Conservation (phyloP, 768 basidiomycete species). For the Roridomyces roridus region DNA sequence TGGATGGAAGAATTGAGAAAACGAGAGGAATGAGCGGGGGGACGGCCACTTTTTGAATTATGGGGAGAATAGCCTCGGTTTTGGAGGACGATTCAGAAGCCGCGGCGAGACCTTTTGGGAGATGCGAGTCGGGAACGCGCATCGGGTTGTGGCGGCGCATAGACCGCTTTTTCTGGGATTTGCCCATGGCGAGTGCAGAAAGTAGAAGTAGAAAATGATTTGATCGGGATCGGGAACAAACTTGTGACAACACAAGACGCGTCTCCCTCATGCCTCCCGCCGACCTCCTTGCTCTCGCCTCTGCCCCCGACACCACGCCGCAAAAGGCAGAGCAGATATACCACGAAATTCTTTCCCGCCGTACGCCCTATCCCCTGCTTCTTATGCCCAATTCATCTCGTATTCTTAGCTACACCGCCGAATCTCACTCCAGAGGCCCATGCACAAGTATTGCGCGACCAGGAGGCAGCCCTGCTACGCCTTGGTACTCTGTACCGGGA, state of each 20-base stretch:
- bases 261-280: conserved; percentile 34
- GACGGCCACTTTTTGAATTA: conserved; percentile 94
- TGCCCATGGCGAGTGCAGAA: conserved; percentile 91
- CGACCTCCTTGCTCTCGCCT: conserved; percentile 64
- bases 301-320: conserved; percentile 52
- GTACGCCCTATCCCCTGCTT: conserved; percentile 32
- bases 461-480: conserved; percentile 85
- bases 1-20: too few relatives aligned
- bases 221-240: too few relatives aligned
- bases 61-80: conserved; percentile 81
- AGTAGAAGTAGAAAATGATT: too few relatives aligned
- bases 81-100: conserved; percentile 78
- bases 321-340: conserved; percentile 76
- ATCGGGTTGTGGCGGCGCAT: conserved; percentile 93
- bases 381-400: neutral
- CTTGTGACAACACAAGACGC: conserved; percentile 25
- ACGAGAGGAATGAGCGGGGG: too few relatives aligned
- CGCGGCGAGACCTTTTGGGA: conserved; percentile 81
- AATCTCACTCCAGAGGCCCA: conserved; percentile 42
- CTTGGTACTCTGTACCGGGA: conserved; percentile 89
- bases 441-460: conserved; percentile 72
- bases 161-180: conserved; percentile 86
- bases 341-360: conserved; percentile 63
- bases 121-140: conserved; percentile 91
- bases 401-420: conserved; percentile 32